Percentiles rank a stretch among this genome's conserved stretches.
These are phyloP conservation scores for Castanea crenata DNA, from an alignment of 306 rosid genomes.

Conservation along the genomic window DNA sequence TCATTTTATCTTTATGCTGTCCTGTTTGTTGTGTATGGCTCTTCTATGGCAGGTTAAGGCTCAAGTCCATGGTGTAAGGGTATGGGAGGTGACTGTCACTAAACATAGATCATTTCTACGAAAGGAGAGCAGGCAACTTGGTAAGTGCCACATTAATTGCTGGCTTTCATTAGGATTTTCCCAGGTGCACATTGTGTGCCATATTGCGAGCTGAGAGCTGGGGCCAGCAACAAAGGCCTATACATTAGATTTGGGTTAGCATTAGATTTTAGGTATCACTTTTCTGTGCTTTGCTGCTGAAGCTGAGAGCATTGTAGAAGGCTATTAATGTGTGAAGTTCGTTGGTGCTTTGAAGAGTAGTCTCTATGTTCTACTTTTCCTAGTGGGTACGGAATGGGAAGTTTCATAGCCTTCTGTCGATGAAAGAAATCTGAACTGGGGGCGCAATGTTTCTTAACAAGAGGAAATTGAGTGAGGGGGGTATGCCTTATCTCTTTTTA, in stretches of 20 bases:
- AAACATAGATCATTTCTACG: background rate
- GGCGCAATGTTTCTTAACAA: background rate
- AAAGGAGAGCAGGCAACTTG: background rate
- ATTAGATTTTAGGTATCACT: no score
- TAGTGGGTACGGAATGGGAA: background rate
- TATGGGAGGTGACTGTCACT: background rate
- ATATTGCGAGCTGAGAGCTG: background rate
- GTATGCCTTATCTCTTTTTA: no score
- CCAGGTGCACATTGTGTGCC: background rate
- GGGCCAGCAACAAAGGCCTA: background rate
- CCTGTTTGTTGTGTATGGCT: background rate
- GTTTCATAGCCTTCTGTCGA: background rate
- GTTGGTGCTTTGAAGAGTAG: background rate
- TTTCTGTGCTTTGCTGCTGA: no score
- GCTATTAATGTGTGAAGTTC: background rate
- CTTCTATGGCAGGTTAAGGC: background rate
- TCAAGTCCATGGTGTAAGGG: background rate
- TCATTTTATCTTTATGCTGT: background rate
- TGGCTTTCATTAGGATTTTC: background rate
- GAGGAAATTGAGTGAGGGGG: background rate
- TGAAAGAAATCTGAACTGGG: background rate
- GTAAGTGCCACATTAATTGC: slow-evolving; percentile 6
- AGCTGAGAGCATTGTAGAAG: no score
- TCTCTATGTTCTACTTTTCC: background rate
- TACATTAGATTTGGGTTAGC: background rate